Evolutionary conservation across 1,139 yeast genomes (phyloP), one percentile per base, ranked within the genome.

Genomic region (Candida neerlandica): DNA sequence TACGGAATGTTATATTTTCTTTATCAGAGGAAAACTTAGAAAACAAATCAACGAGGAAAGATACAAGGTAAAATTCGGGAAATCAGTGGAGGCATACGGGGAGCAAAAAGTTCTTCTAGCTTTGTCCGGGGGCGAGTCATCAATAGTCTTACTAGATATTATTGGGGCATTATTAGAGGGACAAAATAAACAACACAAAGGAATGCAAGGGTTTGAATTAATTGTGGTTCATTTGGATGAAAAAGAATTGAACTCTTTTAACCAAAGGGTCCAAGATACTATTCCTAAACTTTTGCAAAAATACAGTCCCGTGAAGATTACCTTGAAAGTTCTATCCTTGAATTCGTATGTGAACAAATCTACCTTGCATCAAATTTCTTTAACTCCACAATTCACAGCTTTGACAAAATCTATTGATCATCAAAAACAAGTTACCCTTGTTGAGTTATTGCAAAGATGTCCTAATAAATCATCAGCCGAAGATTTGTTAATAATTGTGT

Each of bases 11-110:
- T 91, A 89, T 58, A 63, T 80, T 27, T 73, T 85, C 52, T 91
- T 89, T 59, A 75, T 91, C 34, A 77, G 87, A 53, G 85, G 90
- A 26, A 91, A 90, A 63, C 92, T 89, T 65, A 75, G 96, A 54
- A 87, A 86, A 61, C 86, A 79, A 61, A 84, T 92, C 89, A 73
- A 71, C 38, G 79, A 77, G 55, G 92, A 87, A 26, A 80, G 75
- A 49, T 89, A 80, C 67, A 87, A 88, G 60, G 91, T 86, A 27
- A 80, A 83, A 58, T 89, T 81, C 54, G 77, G 77, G 3, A 58
- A 58, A 5, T 60, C 61, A 4, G 18, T 46, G 29, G 72, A 67
- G 35, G 58, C 56, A 16, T 48, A 60, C n/a, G 71, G 73, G 1
- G 45, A 59, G 0, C 79, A 81, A 18, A 75, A 67, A 41, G 75